phyloP scores from a whole-genome alignment of 116 monocot species.

The Phalaenopsis hybrid region DNA sequence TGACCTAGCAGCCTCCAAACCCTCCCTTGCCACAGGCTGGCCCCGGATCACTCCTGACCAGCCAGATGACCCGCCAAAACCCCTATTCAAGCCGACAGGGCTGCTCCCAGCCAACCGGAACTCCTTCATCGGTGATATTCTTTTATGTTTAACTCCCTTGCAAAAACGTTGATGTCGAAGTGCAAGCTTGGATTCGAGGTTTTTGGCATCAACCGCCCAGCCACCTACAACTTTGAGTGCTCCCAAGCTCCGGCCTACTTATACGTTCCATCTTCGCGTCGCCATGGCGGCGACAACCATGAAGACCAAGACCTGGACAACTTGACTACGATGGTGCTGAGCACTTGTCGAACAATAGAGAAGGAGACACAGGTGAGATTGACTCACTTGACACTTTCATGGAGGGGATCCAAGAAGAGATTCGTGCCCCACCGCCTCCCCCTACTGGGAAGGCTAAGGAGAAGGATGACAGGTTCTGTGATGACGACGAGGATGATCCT shows the following conservation, averaged over 20 bases:
- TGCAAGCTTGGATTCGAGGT: conserved; percentile 92
- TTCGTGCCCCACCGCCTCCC: conserved; percentile 38
- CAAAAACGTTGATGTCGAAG: conserved; percentile 60
- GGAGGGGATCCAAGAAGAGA: conserved; percentile 76
- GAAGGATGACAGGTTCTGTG: conserved; percentile 39
- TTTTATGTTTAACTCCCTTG: not conserved
- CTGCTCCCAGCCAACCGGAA: too few relatives aligned
- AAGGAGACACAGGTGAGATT: conserved; percentile 49
- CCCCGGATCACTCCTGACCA: too few relatives aligned
- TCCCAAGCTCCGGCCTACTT: conserved; percentile 52
- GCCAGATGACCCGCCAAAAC: too few relatives aligned
- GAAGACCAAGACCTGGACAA: conserved; percentile 56
- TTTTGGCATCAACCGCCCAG: conserved; percentile 72
- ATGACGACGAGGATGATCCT: conserved; percentile 78
- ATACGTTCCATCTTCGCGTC: conserved; percentile 58
- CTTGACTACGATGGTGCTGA: conserved; percentile 29
- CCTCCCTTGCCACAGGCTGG: too few relatives aligned
- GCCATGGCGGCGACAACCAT: conserved; percentile 2
- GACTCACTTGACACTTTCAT: conserved; percentile 98
- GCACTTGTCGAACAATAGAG: conserved; percentile 7
- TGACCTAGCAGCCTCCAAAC: too few relatives aligned
- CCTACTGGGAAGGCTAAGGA: conserved; percentile 18
- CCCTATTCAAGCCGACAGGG: too few relatives aligned
- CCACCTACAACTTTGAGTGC: conserved; percentile 83
- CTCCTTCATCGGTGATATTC: too few relatives aligned